Evolutionary conservation across 179 eudicot species (phyloP).

Genomic region (Drosera spatulata): DNA sequence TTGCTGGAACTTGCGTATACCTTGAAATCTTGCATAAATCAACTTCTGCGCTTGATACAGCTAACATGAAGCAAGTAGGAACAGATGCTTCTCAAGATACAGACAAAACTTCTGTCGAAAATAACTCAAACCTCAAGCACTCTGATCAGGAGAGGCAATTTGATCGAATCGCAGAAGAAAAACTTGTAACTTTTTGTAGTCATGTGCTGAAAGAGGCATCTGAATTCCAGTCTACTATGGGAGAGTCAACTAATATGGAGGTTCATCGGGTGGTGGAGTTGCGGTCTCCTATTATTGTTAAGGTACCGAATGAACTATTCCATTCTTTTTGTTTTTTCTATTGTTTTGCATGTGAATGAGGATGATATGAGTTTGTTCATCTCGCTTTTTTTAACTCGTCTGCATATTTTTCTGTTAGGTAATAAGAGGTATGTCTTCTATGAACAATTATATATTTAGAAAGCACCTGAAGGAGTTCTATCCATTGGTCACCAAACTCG

Average conservation of each 20-base stretch:
- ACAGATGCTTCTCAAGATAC: constrained; percentile 12
- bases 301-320: constrained; percentile 28
- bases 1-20: constrained; percentile 85
- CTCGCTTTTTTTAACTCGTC: too few species aligned
- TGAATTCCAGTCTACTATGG: constrained; percentile 70
- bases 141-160: constrained; percentile 33
- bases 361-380: too few species aligned
- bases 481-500: constrained; percentile 85
- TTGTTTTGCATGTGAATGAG: too few species aligned
- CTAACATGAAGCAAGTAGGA: constrained; percentile 14
- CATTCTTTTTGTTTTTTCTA: too few species aligned
- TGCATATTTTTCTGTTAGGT: constrained; percentile 43
- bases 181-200: constrained; percentile 79
- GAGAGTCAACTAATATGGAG: constrained; percentile 73
- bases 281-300: constrained; percentile 86
- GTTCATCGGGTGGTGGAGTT: constrained; percentile 84
- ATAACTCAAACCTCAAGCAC: constrained; percentile 10
- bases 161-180: constrained; percentile 72
- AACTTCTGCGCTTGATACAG: constrained; percentile 35
- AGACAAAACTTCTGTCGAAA: constrained; percentile 4
- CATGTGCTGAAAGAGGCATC: constrained; percentile 89
- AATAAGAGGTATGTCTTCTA: constrained; percentile 74
- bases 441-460: constrained; percentile 69
- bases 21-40: constrained; percentile 83
- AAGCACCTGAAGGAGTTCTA: constrained; percentile 84